Percentiles rank a stretch among this genome's conserved stretches.
These are phyloP conservation scores for Plantago major DNA, from an alignment of 257 asterid genomes.

Conservation along the genomic window DNA sequence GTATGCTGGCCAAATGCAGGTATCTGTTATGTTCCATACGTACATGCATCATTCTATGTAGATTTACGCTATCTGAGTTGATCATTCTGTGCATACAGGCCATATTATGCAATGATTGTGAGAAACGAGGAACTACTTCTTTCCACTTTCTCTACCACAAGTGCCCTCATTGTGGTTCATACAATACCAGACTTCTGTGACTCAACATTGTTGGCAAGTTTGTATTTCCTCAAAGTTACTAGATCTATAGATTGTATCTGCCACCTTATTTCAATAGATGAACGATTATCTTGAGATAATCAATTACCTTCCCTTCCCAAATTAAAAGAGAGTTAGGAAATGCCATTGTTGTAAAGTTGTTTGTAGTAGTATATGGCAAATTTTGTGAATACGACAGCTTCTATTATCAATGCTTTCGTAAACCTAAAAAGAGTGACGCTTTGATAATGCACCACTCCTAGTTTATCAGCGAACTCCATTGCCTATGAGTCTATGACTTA, in stretches of 20 bases:
- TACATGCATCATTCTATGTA: slow-evolving; percentile 5
- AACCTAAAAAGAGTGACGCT: slow-evolving; percentile 1
- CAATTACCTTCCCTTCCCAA: slow-evolving; percentile 20
- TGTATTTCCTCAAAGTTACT: slow-evolving; percentile 9
- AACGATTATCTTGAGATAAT: slow-evolving; percentile 18
- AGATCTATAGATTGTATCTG: slow-evolving; percentile 15
- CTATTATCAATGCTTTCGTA: slow-evolving; percentile 3
- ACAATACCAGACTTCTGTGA: slow-evolving; percentile 73
- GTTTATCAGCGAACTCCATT: neutral
- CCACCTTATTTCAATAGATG: slow-evolving; percentile 19
- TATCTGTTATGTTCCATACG: slow-evolving; percentile 18
- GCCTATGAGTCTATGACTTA: neutral
- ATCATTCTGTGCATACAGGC: slow-evolving; percentile 40
- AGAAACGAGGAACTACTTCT: slow-evolving; percentile 57
- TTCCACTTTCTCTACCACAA: slow-evolving; percentile 86
- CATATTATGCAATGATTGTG: slow-evolving; percentile 89
- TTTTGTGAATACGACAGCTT: slow-evolving; percentile 18
- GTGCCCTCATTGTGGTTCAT: slow-evolving; percentile 76
- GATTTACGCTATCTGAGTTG: slow-evolving; percentile 11
- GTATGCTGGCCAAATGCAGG: slow-evolving; percentile 70
- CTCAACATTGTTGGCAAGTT: slow-evolving; percentile 18
- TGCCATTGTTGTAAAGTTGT: slow-evolving; percentile 11
- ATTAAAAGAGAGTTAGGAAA: slow-evolving; percentile 25
- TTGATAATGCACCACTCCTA: neutral
- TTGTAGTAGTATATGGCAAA: slow-evolving; percentile 10